Evolutionary conservation across 164 flowering plant species (phyloP).

Genomic region (Vitis rotundifolia): DNA sequence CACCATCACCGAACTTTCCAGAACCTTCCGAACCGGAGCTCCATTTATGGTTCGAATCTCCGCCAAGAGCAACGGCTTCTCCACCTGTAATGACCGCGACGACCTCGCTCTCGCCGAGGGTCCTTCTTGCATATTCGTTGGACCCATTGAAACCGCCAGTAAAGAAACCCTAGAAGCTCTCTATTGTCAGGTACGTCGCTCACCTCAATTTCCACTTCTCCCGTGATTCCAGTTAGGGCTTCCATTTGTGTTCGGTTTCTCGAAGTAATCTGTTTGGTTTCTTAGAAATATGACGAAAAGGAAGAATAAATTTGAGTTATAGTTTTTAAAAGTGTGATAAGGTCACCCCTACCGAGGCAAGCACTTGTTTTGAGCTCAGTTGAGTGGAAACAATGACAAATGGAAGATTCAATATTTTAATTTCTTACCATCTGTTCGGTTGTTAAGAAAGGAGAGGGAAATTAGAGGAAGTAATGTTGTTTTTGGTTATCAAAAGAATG

Average conservation of each 20-base stretch:
- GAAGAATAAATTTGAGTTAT: no score
- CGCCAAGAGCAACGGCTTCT: constrained; percentile 19
- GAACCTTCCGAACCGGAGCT: constrained; percentile 26
- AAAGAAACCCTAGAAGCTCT: constrained; percentile 91
- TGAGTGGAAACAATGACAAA: no score
- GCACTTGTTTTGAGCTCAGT: no score
- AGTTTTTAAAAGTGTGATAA: no score
- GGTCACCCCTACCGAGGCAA: no score
- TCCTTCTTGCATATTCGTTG: constrained; percentile 88
- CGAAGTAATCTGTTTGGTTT: no score
- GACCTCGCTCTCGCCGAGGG: constrained; percentile 48
- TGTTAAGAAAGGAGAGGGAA: neutral
- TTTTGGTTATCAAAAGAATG: no score
- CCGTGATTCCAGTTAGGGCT: no score
- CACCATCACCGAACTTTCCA: constrained; percentile 25
- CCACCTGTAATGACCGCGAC: constrained; percentile 12
- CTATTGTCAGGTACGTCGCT: constrained; percentile 57
- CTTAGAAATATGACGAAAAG: no score
- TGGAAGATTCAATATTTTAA: neutral
- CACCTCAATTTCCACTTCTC: neutral
- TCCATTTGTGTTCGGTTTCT: no score
- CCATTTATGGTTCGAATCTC: constrained; percentile 44
- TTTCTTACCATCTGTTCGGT: neutral
- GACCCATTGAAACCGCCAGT: constrained; percentile 83
- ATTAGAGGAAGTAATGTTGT: neutral